A percentile compares a stretch with the other conserved stretches of the same genome.
These are phyloP conservation scores for Hypoxylon sp. DNA, from an alignment of 2,329 filamentous ascomycete species.

Conservation along the genomic window DNA sequence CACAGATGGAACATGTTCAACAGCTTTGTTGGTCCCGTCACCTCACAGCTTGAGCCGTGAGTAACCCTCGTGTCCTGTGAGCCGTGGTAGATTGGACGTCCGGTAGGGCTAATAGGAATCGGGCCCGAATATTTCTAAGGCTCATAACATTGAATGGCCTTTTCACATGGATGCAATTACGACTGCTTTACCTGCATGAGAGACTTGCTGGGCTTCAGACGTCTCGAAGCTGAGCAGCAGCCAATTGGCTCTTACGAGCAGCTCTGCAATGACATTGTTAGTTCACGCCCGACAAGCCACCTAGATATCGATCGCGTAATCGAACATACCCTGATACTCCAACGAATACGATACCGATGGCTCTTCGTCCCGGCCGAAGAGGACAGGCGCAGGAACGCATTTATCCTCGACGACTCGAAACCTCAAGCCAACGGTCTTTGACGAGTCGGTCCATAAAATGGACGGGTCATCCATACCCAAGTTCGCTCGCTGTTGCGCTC, in stretches of 20 bases:
- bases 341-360: conserved; percentile 78
- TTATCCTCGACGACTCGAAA: conserved; percentile 73
- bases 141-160: conserved; percentile 11
- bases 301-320: not conserved
- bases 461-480: conserved; percentile 47
- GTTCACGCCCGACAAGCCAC: not conserved
- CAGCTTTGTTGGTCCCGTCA: conserved; percentile 43
- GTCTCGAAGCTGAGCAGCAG: conserved; percentile 77
- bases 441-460: conserved; percentile 78
- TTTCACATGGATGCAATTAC: conserved; percentile 68
- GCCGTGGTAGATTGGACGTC: conserved; percentile 20
- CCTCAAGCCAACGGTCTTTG: conserved; percentile 76
- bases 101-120: conserved; percentile 12
- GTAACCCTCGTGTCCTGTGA: conserved; percentile 25
- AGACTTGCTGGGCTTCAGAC: conserved; percentile 72
- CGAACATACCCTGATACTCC: conserved; percentile 76
- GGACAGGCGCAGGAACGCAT: conserved; percentile 64
- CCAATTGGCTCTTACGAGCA: conserved; percentile 75
- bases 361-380: conserved; percentile 73
- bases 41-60: conserved; percentile 26
- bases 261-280: conserved; percentile 65
- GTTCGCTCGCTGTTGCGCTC: conserved; percentile 48
- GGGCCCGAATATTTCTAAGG: conserved; percentile 16
- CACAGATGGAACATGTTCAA: conserved; percentile 37
- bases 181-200: conserved; percentile 75